phyloP scores from a whole-genome alignment of 2,329 filamentous ascomycete species.

The Tolypocladium endophyticum region DNA sequence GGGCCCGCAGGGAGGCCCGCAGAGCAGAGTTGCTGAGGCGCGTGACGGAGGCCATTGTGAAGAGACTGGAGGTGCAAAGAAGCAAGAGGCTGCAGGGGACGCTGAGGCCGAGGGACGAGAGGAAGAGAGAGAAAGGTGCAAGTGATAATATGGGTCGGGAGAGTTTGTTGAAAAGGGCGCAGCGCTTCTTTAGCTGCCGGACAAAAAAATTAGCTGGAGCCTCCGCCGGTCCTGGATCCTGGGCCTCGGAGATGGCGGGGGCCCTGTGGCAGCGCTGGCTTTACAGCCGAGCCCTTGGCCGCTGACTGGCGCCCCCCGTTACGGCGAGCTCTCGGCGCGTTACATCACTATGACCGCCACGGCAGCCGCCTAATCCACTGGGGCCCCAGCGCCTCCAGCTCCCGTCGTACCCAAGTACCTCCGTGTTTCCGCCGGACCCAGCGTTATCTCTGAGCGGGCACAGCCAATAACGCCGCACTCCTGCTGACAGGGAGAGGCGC shows the following conservation, averaged over 20 bases:
- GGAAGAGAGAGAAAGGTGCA: constrained; percentile 22
- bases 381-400: constrained; percentile 1
- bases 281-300: background rate
- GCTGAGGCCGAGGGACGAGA: constrained; percentile 17
- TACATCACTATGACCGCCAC: background rate
- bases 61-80: constrained; percentile 9
- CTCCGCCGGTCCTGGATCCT: background rate
- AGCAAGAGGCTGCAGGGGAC: constrained; percentile 11
- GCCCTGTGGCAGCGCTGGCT: background rate
- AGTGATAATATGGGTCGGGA: constrained; percentile 15
- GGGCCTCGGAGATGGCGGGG: constrained; percentile 1
- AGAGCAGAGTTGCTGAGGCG: constrained; percentile 74
- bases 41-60: constrained; percentile 70
- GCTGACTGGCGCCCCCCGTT: background rate
- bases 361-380: background rate
- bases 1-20: constrained; percentile 61
- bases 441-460: background rate
- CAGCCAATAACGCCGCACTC: background rate
- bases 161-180: constrained; percentile 22
- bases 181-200: constrained; percentile 8
- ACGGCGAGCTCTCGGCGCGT: background rate
- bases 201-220: constrained; percentile 9
- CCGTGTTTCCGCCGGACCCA: constrained; percentile 3
- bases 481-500: background rate
- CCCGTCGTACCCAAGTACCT: background rate